Evolutionary conservation across 164 flowering plant genomes (phyloP), one percentile per base, ranked within the genome.

Genomic region (Dillenia turbinata): DNA sequence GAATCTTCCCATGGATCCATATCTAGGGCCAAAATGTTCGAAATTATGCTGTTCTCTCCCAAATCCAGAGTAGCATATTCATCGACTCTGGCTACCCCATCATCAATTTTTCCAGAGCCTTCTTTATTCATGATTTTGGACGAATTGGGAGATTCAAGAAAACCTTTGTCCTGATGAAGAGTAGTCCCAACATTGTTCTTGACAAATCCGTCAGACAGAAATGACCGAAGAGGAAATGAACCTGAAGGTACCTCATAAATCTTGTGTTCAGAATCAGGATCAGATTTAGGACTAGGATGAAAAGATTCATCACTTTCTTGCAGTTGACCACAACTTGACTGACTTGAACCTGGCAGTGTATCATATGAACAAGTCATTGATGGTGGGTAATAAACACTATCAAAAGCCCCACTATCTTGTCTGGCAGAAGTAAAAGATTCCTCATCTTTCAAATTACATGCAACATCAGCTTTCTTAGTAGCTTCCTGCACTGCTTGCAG

Each of bases 21-120:
- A 26, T 76, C 85, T 73, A 80, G 22, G 8, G 87, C 79, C 71
- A 85, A 66, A n/a, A 85, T 83, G 67, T 77, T 69, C 12, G 84
- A 77, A 15, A 85, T 81, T 47, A 83, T 81, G 69, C 78, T 78
- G 72, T 75, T 81, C 65, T 83, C 85, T 3, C 82, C 74, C 60
- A 61, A 62, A 64, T 78, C 78, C 44, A 61, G 55, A 44, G 66
- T 53, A 53, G 64, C 52, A 71, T 46, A 60, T 60, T 64, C 55
- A 10, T 65, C 70, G 47, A 43, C 66, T 44, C 16, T 40, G 14
- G 54, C 49, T 14, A 45, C 49, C 43, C 54, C 57, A 56, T 45
- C 67, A 54, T 66, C 68, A 33, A 54, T 48, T 60, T 68, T 61
- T 14, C 73, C 75, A 19, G 66, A 59, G 45, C 50, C 72, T 16